Evolutionary conservation across 306 rosid species (phyloP), one percentile per base, ranked within the genome.

Genomic region (Fagus sylvatica): DNA sequence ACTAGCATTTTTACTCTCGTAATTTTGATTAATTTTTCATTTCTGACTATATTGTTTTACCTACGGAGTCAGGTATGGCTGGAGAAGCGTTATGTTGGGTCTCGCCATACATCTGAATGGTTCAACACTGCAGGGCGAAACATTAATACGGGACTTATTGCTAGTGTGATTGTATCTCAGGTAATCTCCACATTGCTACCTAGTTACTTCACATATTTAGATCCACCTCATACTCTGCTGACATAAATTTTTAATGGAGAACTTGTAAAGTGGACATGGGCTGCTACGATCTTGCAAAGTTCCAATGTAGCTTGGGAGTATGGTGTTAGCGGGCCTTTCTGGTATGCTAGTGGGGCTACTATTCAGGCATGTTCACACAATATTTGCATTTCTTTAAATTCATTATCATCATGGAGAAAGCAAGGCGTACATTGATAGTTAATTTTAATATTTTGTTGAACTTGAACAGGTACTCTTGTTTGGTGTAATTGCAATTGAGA

Each of bases 311-410:
- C 98, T 71, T 94, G 97, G 98, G 87, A 94, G 85, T 92, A 94
- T 82, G 98, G 98, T 3, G 76, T 94, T 17, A 94, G 97, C 39
- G 98, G 97, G 11, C 98, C 98, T 79, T 94, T 94, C 82, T 94
- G 98, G 98, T 94, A 94, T 84, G 98, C 98, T 28, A 92, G 98
- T 69, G 98, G 98, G 48, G 98, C 98, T 43, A 88, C 98, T 36
- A 90, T 94, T 49, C 98, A 94, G 93, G 98, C 79, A 92, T 43
- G 88, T 80, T 43, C 1, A 69, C 73, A 3, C 54, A 67, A 82
- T 49, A 54, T 7, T 53, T 51, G 5, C 1, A 34, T 11, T 73
- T 41, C 77, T 66, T 48, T 19, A 19, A 66, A 16, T 48, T 72
- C 74, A 22, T 71, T 37, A 1, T 65, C 6, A 4, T 65, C 7